Conservation (phyloP, 768 basidiomycete genomes). For the Panaeolus papilionaceus region DNA sequence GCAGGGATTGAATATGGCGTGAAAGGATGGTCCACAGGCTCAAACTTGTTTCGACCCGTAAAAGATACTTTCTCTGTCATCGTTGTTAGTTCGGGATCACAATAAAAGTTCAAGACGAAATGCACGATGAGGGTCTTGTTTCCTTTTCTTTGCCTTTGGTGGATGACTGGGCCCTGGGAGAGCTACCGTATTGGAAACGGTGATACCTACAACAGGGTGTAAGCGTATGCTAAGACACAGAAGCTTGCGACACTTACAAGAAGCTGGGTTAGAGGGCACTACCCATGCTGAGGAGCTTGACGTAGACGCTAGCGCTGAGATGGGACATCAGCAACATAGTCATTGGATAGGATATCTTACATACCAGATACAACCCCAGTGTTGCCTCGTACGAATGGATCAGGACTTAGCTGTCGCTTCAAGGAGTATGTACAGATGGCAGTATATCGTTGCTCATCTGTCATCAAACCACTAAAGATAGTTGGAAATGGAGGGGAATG, state of each 20-base stretch:
- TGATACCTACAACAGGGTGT: too few relatives aligned
- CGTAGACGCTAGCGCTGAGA: not conserved
- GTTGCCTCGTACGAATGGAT: constrained; percentile 3
- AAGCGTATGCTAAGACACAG: too few relatives aligned
- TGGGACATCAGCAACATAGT: not conserved
- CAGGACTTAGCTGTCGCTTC: not conserved
- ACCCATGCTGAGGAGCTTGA: not conserved
- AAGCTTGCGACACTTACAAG: not conserved
- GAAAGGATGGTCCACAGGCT: not conserved
- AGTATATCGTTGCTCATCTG: not conserved
- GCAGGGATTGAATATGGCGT: constrained; percentile 14
- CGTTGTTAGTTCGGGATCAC: too few relatives aligned
- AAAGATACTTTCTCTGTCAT: not conserved
- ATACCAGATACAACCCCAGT: not conserved
- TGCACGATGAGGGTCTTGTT: not conserved
- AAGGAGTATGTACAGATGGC: constrained; percentile 4
- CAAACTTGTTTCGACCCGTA: constrained; percentile 16
- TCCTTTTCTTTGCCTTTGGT: not conserved
- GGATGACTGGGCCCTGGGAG: too few relatives aligned
- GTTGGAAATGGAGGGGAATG: constrained; percentile 14
- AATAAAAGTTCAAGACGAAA: not conserved
- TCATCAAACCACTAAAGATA: constrained; percentile 5
- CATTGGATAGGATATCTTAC: not conserved
- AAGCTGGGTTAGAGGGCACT: not conserved
- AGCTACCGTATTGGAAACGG: too few relatives aligned